Percentiles rank a stretch among this genome's conserved stretches.
phyloP scores from a whole-genome alignment of 352 stramenopile species.

The Phytophthora cactorum region DNA sequence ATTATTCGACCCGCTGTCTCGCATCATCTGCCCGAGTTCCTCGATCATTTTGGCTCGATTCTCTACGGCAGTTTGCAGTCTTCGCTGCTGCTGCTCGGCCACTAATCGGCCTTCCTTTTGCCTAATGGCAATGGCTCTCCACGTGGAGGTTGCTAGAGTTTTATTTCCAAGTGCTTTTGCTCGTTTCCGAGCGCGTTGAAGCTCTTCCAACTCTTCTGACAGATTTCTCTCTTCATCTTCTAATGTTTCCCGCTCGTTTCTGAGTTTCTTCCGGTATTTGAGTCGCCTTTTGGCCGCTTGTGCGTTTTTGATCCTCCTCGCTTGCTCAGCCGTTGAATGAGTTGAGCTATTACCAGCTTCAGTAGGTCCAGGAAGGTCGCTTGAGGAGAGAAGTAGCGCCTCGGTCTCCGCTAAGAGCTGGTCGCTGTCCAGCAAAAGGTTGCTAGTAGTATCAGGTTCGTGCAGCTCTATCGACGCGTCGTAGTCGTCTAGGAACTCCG shows the following conservation, averaged over 20 bases:
- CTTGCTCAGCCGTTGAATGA: background rate
- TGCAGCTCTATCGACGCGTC: background rate
- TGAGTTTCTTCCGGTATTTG: constrained; percentile 35
- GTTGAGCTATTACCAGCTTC: background rate
- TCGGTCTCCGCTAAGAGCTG: constrained; percentile 28
- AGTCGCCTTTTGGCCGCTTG: constrained; percentile 27
- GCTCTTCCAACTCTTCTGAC: constrained; percentile 12
- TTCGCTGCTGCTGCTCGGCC: constrained; percentile 24
- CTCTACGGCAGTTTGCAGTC: constrained; percentile 23
- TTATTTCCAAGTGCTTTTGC: constrained; percentile 5
- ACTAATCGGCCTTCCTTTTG: constrained; percentile 37
- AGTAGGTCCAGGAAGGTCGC: no score
- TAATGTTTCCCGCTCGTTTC: constrained; percentile 34
- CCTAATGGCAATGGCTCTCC: constrained; percentile 26
- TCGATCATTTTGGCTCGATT: constrained; percentile 27
- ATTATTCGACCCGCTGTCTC: background rate
- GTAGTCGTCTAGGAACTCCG: constrained; percentile 7
- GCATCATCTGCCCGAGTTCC: constrained; percentile 21
- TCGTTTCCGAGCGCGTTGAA: constrained; percentile 20
- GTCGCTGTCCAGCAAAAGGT: constrained; percentile 13
- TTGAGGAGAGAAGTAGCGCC: constrained; percentile 3
- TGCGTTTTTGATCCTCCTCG: constrained; percentile 1
- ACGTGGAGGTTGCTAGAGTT: constrained; percentile 1
- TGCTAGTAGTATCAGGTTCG: background rate
- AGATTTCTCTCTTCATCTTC: constrained; percentile 19